Conservation (phyloP, 371 early-diverging fungal genomes). For the Mucor velutinosus region DNA sequence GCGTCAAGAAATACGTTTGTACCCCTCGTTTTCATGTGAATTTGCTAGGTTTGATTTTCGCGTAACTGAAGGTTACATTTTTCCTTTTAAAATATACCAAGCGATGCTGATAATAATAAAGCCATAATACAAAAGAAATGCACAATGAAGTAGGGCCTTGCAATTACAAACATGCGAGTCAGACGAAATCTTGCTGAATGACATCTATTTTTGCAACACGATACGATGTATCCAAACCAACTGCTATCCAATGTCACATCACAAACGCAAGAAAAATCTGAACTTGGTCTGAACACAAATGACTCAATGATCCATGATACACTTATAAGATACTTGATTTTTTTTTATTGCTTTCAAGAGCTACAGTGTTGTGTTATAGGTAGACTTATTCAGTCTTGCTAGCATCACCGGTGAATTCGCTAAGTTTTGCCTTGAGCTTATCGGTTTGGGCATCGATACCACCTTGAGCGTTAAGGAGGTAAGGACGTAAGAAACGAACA, state of each 20-base stretch:
- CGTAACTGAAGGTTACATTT: not conserved
- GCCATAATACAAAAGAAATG: not conserved
- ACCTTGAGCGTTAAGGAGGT: conserved; percentile 35
- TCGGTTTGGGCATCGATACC: conserved; percentile 19
- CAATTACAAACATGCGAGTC: not conserved
- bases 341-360: not conserved
- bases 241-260: not conserved
- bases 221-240: not conserved
- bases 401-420: conserved; percentile 11
- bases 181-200: not conserved
- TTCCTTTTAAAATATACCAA: not conserved
- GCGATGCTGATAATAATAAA: not conserved
- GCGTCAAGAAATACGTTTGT: not conserved
- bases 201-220: not conserved
- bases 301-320: not conserved
- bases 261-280: not conserved
- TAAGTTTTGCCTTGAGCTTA: conserved; percentile 20
- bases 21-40: not conserved
- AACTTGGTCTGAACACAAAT: not conserved
- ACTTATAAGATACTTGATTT: too few species aligned
- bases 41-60: not conserved
- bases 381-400: conserved; percentile 15
- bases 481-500: conserved; percentile 46
- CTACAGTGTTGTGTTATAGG: not conserved
- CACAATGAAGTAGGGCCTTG: not conserved